Conservation (phyloP, 129 eudicot genomes). For the carrot (Daucus carota) region DH1_v3.0 NC_030385.2:40207501-40208000, state of each 20-base stretch:
- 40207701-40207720: not conserved
- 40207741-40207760: not conserved
- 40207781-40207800: not conserved
- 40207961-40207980: not conserved
- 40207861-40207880: not conserved
- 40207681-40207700: not conserved
- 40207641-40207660: not conserved
- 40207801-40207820: not conserved
- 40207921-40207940: not conserved
- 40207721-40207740: not conserved
- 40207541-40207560: too few species aligned
- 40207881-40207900: not conserved
- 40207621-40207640: not conserved
- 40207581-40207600: too few species aligned
- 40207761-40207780: conserved; percentile 2
- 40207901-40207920: not conserved
- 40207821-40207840: not conserved
- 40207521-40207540: too few species aligned
- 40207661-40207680: not conserved
- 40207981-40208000: not conserved
- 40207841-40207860: not conserved
- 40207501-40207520: too few species aligned
- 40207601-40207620: not conserved
- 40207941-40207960: not conserved
- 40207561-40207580: too few species aligned